These are phyloP conservation scores for Penicillium cataractarum DNA, from an alignment of 495 filamentous ascomycete species.

Conservation along the genomic window DNA sequence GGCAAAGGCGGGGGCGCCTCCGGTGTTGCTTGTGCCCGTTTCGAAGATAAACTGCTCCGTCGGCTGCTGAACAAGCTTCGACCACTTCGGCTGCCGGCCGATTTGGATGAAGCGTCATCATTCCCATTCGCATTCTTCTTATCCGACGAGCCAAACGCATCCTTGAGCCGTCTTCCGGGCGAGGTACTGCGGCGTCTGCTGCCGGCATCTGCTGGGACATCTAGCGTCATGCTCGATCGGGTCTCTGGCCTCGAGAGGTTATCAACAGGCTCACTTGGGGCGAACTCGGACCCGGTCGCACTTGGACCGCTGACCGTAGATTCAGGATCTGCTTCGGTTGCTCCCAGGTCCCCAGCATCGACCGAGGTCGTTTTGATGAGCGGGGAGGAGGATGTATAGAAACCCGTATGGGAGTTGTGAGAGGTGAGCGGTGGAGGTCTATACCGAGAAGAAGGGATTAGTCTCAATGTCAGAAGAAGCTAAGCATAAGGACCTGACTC, in stretches of 20 bases:
- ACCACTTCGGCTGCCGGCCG: conserved; percentile 35
- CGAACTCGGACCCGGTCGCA: conserved; percentile 29
- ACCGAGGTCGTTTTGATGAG: conserved; percentile 64
- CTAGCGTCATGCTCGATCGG: conserved; percentile 34
- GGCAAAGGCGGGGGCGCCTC: conserved; percentile 40
- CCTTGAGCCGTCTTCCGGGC: conserved; percentile 49
- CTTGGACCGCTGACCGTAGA: conserved; percentile 39
- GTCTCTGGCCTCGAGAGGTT: conserved; percentile 25
- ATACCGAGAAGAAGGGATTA: conserved; percentile 19
- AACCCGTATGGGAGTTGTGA: conserved; percentile 76
- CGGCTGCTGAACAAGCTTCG: conserved; percentile 39
- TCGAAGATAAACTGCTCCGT: conserved; percentile 46
- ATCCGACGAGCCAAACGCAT: conserved; percentile 42
- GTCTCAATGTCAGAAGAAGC: background rate
- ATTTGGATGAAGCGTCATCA: conserved; percentile 44
- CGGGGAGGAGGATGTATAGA: conserved; percentile 82
- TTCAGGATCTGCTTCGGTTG: conserved; percentile 30
- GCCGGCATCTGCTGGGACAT: conserved; percentile 36
- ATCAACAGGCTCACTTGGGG: conserved; percentile 27
- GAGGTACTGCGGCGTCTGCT: conserved; percentile 46
- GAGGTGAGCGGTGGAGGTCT: conserved; percentile 67
- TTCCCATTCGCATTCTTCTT: conserved; percentile 43
- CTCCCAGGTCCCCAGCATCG: conserved; percentile 34
- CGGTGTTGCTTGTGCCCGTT: conserved; percentile 35
- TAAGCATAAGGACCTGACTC: background rate